Base-by-base conservation (phyloP, 352 stramenopile species). In the Elongisporangium prolatum region DNA sequence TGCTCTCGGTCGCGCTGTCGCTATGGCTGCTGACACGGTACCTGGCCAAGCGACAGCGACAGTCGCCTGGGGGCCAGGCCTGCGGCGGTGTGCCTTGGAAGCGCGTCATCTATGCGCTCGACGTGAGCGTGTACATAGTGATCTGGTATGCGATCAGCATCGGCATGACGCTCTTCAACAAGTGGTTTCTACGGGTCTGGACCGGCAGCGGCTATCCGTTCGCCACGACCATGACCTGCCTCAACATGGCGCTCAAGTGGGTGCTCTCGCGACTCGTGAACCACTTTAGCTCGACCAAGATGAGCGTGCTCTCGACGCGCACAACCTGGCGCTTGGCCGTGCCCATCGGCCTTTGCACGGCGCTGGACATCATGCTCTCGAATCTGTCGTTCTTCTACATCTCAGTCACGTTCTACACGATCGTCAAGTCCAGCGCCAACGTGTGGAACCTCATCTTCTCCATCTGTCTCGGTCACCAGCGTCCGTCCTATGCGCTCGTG, bases 311-410 rank as follows among this genome's bases (percentile, higher is more conserved):
- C 11, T 63, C 67, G 0, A 59, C 64, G 4, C 57, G 48, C 48
- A 59, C 80, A 11, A 88, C 88, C 66, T 89, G 80, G 78, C 72
- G 72, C 28, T 65, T 93, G 20, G 85, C 81, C 16, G 79, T 93
- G 40, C 84, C 86, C 20, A 91, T 93, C 40, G 83, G 84, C 11
- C 54, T 91, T 24, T 89, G 73, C 67, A 93, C 86, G 10, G 79
- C 80, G n/a, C 75, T 93, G 9, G 84, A 94, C 67, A 89, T 96
- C 38, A 86, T 90, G 68, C 60, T 89, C 24, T 93, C 81, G 13
- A 94, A 94, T 62, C 50, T 89, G 17, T 92, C 84, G 62, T 81
- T 94, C 59, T 79, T 89, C 47, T 96, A 93, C 70, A 89, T 94
- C 61, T 93, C 80, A 0, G 85, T 94, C 16, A 91, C 83, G 21